These are phyloP conservation scores for Ceratobasidium theobromae DNA, from an alignment of 1,284 basidiomycete genomes.

Conservation along the genomic window DNA sequence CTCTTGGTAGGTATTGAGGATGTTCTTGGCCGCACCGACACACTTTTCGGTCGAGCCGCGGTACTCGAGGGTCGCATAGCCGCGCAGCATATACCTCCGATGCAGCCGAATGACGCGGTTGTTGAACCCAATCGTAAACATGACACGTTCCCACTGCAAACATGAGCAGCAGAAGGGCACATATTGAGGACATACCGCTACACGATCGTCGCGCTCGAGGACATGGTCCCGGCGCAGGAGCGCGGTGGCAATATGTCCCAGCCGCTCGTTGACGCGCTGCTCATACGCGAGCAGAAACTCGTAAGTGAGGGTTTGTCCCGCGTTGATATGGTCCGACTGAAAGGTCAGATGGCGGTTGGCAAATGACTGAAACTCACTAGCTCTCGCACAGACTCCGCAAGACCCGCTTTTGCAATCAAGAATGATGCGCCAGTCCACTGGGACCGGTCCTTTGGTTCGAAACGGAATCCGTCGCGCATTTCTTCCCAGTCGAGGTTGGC, in stretches of 20 bases:
- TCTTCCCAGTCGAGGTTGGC: slow-evolving; percentile 35
- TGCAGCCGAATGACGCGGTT: slow-evolving; percentile 35
- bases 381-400: slow-evolving; percentile 32
- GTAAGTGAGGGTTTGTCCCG: slow-evolving; percentile 4
- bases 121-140: slow-evolving; percentile 33
- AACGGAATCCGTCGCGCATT: slow-evolving; percentile 32
- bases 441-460: slow-evolving; percentile 20
- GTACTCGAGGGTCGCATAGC: slow-evolving; percentile 29
- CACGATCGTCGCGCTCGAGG: slow-evolving; percentile 19
- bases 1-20: slow-evolving; percentile 32
- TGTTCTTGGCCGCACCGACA: slow-evolving; percentile 32
- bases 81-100: slow-evolving; percentile 31
- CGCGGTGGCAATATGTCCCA: slow-evolving; percentile 1
- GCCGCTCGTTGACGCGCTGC: slow-evolving; percentile 20
- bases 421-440: slow-evolving; percentile 24
- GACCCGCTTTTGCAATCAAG: slow-evolving; percentile 30
- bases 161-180: neutral
- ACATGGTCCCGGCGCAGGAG: slow-evolving; percentile 31
- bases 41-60: slow-evolving; percentile 31
- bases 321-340: slow-evolving; percentile 23
- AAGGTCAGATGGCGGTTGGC: too few species aligned
- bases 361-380: slow-evolving; percentile 22
- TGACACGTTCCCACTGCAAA: slow-evolving; percentile 35
- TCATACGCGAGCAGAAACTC: slow-evolving; percentile 29
- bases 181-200: neutral